Percentiles rank a stretch among this genome's conserved stretches.
phyloP scores from a whole-genome alignment of 345 rosid genomes.

The Euphorbia lathyris region DNA sequence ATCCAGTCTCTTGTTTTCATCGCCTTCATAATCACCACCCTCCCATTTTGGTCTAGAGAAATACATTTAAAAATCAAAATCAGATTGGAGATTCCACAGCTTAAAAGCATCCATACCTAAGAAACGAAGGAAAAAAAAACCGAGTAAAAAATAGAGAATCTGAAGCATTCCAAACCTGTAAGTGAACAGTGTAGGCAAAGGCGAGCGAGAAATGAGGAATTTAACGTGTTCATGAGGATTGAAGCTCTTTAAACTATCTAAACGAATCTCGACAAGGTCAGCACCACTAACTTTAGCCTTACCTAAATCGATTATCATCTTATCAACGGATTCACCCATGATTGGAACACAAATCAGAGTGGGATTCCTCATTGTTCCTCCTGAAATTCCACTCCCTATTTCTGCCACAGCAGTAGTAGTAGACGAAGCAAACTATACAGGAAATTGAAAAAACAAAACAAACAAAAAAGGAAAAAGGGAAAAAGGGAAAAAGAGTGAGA shows the following conservation, averaged over 20 bases:
- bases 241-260: conserved; percentile 59
- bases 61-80: conserved; percentile 12
- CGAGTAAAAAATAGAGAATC: conserved; percentile 5
- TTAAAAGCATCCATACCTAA: not conserved
- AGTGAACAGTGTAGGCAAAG: conserved; percentile 81
- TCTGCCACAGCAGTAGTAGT: conserved; percentile 19
- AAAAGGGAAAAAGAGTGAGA: no score
- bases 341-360: conserved; percentile 77
- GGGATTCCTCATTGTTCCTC: conserved; percentile 40
- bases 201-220: conserved; percentile 48
- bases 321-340: conserved; percentile 61
- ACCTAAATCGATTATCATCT: conserved; percentile 44
- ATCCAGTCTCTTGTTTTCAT: conserved; percentile 58
- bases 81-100: not conserved
- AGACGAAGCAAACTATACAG: conserved; percentile 42
- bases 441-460: not conserved
- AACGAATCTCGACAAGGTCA: conserved; percentile 81
- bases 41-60: conserved; percentile 82
- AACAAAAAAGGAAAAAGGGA: not conserved
- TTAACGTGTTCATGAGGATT: conserved; percentile 44
- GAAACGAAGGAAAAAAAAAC: no score
- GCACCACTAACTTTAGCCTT: conserved; percentile 69
- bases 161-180: conserved; percentile 49
- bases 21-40: conserved; percentile 90
- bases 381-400: conserved; percentile 23